These are phyloP conservation scores for Arthroderma sp. DNA, from an alignment of 2,329 filamentous ascomycete species.

Conservation along the genomic window DNA sequence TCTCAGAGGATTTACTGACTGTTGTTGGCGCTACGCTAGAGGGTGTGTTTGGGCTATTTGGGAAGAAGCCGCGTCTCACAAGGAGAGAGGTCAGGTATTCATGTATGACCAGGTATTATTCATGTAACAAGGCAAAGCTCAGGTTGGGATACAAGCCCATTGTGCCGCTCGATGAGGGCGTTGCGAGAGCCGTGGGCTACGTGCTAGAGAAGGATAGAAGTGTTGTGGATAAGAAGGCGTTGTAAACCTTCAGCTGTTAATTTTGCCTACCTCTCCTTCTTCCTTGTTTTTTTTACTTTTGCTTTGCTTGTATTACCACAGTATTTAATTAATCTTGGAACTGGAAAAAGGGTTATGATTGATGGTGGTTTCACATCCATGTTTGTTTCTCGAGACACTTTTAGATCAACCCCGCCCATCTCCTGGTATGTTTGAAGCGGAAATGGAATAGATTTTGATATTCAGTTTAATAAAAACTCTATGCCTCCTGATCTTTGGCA, in stretches of 20 bases:
- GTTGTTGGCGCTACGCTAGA: slow-evolving; percentile 31
- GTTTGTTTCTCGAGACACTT: too few species aligned
- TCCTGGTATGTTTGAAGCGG: too few species aligned
- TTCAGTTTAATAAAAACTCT: too few species aligned
- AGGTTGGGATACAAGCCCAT: slow-evolving; percentile 34
- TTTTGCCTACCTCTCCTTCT: too few species aligned
- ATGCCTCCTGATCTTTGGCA: too few species aligned
- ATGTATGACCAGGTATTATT: slow-evolving; percentile 37
- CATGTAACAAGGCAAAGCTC: slow-evolving; percentile 33
- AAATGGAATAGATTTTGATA: too few species aligned
- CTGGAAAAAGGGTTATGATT: too few species aligned
- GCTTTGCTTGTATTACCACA: too few species aligned
- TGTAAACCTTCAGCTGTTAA: slow-evolving; percentile 15
- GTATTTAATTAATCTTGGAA: too few species aligned
- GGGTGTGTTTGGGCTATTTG: slow-evolving; percentile 28
- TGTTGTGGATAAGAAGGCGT: slow-evolving; percentile 27
- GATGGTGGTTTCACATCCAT: too few species aligned
- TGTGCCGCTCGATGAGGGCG: slow-evolving; percentile 33
- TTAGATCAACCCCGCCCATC: too few species aligned
- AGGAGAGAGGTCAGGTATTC: slow-evolving; percentile 34
- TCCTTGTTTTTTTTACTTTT: too few species aligned
- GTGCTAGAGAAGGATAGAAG: slow-evolving; percentile 23
- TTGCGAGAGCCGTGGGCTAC: slow-evolving; percentile 33
- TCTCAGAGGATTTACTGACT: slow-evolving; percentile 28
- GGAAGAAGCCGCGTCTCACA: slow-evolving; percentile 34